Evolutionary conservation across 1,284 basidiomycete species (phyloP), one percentile per base, ranked within the genome.

Genomic region (Apiotrichum brassicae): DNA sequence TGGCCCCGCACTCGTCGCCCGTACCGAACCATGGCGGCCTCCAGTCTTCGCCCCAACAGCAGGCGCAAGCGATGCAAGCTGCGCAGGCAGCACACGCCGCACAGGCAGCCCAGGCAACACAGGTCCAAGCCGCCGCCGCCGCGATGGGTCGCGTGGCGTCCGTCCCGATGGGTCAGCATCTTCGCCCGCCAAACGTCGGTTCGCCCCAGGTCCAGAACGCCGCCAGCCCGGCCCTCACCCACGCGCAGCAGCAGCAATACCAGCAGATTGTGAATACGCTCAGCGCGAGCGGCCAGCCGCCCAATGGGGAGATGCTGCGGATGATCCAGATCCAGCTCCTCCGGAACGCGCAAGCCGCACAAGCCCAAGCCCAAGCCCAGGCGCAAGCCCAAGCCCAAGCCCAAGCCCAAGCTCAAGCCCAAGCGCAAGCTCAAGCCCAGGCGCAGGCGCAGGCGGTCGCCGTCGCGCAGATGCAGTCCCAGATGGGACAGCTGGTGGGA

Each of bases 251-350:
- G 38, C 36, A 42, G 33, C 59, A 59, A 32, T 40, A 49, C 38
- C 62, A 66, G 57, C 59, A 61, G 44, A 61, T 67, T 40, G 53
- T 68, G 4, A 49, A 55, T n/a, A 50, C 55, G 16, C 48, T 68
- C 6, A 54, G 58, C 4, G 62, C 63, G 30, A 57, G 42, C 32
- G 67, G 67, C 6, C 60, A 64, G 48, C 54, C 56, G 34, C 54
- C 61, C 6, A 69, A 64, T 5, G 56, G 60, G 3, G 68, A 70
- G 46, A 54, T 54, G 9, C 54, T 70, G 18, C 57, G 61, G 33
- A 53, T 56, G 5, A 39, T 61, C 14, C 61, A 61, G 19, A 16
- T 51, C 9, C 51, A 60, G 35, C 50, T 66, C 32, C 35, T 63
- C 39, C 48, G 60, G 6, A 58, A 64, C 47, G 60, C 49, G 11